phyloP scores from a whole-genome alignment of 208 protist species.

The Acanthamoeba triangularis region DNA sequence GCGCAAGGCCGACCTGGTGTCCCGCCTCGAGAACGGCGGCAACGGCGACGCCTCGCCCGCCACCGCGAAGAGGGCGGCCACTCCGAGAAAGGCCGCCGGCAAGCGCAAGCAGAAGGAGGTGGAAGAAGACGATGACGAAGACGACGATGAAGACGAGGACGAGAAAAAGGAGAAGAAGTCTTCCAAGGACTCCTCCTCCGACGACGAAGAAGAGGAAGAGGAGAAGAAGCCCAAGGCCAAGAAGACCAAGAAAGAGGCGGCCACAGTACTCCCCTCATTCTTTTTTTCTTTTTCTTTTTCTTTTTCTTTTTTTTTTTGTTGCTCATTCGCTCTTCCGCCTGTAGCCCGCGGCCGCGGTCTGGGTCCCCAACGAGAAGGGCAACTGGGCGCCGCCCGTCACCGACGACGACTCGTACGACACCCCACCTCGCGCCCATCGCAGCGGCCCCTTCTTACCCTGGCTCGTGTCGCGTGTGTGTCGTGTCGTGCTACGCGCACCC shows the following conservation, averaged over 20 bases:
- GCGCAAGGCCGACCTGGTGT: constrained; percentile 39
- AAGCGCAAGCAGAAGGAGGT: not conserved
- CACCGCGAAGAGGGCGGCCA: not conserved
- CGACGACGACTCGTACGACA: constrained; percentile 53
- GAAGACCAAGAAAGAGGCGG: not conserved
- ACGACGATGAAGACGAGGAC: not conserved
- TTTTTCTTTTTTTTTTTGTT: not conserved
- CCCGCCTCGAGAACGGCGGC: not conserved
- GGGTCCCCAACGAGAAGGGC: not conserved
- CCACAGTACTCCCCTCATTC: not conserved
- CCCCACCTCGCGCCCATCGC: not conserved
- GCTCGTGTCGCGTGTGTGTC: not conserved
- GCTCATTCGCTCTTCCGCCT: not conserved
- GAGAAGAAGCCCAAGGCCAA: constrained; percentile 15
- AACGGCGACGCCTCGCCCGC: not conserved
- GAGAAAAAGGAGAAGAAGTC: constrained; percentile 25
- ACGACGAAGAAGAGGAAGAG: not conserved
- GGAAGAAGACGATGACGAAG: not conserved
- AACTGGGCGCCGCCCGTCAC: constrained; percentile 22
- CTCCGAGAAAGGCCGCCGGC: not conserved
- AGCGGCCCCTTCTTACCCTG: not conserved
- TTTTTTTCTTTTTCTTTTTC: not conserved
- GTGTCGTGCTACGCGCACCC: not conserved
- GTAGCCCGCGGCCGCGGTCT: not conserved
- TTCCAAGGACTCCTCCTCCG: not conserved